Evolutionary conservation across 768 basidiomycete genomes (phyloP), one percentile per base, ranked within the genome.

Genomic region (Kwoniella newhampshirensis): DNA sequence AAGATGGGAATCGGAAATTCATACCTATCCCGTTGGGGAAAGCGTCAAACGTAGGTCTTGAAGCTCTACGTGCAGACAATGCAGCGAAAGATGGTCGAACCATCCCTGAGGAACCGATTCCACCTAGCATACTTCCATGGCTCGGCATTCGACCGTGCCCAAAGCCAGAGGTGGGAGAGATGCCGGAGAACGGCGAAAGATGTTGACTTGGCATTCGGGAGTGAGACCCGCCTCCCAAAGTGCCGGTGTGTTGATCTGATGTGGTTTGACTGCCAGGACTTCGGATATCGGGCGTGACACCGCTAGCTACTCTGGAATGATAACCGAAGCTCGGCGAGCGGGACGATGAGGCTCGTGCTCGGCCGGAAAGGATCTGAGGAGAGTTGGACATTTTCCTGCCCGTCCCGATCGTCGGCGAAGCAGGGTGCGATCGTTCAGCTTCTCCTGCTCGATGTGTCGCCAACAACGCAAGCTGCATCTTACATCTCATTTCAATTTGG

Each of bases 1-100:
- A 66, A 5, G 66, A 68, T 3, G 67, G 67, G 59, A 68, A 71
- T n/a, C 70, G 57, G 48, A 35, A 57, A 20, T 51, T 52, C 50
- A 60, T 61, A 1, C 42, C 41, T 25, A 11, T 35, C 11, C 39
- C 46, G 6, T 47, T 35, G 4, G 55, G 48, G 55, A 59, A 64
- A 7, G 47, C 58, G 7, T 62, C 64, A 26, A 62, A 61, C 2
- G 32, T 32, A n/a, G 69, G 59, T 30, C 57, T 50, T 4, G 62
- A 64, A 4, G 53, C 51, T 20, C 70, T 40, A 15, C 67, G 54
- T 1, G 65, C 48, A 9, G 67, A 68, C 4, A 71, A 35, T 7
- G 63, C 70, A 13, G 62, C 49, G 51, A 71, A 68, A 1, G 63
- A 61, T 3, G 69, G 66, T 54, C 69, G 48, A 15, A 51, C 37